Conservation (phyloP, 2,329 filamentous ascomycete genomes). For the Fusarium austroafricanum region DNA sequence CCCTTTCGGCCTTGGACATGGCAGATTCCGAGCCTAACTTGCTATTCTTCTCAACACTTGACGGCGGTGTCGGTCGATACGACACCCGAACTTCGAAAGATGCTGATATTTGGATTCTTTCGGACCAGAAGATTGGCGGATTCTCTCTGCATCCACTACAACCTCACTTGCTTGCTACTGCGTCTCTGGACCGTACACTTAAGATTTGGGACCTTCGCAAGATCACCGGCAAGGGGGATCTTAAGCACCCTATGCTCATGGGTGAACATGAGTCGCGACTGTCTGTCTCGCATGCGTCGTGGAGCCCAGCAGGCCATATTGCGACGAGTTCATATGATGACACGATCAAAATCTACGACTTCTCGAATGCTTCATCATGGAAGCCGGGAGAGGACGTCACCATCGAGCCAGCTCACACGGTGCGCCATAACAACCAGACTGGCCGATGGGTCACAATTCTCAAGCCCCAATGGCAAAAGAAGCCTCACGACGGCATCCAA, state of each 20-base stretch:
- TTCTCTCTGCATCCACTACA: constrained; percentile 85
- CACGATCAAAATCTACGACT: constrained; percentile 91
- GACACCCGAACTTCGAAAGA: constrained; percentile 74
- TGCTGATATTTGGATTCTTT: constrained; percentile 78
- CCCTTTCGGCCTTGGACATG: constrained; percentile 88
- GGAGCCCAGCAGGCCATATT: constrained; percentile 85
- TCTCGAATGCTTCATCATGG: constrained; percentile 71
- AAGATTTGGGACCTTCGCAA: constrained; percentile 94
- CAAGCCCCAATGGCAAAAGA: constrained; percentile 88
- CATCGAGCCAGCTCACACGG: constrained; percentile 75
- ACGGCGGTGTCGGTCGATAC: constrained; percentile 82
- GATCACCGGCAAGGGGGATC: constrained; percentile 72
- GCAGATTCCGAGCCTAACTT: constrained; percentile 75
- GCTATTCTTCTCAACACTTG: constrained; percentile 88
- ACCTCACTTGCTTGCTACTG: constrained; percentile 87
- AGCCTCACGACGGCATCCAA: constrained; percentile 81
- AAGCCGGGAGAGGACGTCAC: constrained; percentile 68
- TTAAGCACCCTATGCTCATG: constrained; percentile 73
- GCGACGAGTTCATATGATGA: constrained; percentile 96
- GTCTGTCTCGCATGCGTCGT: constrained; percentile 92
- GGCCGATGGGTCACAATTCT: constrained; percentile 89
- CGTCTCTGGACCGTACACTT: constrained; percentile 87
- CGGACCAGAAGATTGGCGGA: constrained; percentile 95
- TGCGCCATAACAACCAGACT: constrained; percentile 95
- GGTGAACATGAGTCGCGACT: constrained; percentile 85